Conservation (phyloP, 78 protist species). For the Dictyostelium citrinum region DNA sequence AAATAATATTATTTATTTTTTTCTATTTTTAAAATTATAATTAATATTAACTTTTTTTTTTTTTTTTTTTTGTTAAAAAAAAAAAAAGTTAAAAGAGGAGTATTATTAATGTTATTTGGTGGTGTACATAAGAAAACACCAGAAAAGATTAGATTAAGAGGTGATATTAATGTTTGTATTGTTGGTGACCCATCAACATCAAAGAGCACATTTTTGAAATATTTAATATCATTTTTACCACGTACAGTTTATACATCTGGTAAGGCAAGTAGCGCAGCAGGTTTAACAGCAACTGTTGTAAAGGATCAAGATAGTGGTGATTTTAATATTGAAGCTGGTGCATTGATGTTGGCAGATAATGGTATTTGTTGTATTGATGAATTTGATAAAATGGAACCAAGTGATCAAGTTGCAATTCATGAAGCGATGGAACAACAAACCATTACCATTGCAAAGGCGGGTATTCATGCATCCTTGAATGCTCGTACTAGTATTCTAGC, state of each 20-base stretch:
- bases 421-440: slow-evolving; percentile 99
- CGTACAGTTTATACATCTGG: slow-evolving; percentile 99
- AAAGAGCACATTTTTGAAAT: slow-evolving; percentile 98
- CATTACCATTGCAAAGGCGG: slow-evolving; percentile 99
- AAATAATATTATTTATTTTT: too few relatives aligned
- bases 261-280: slow-evolving; percentile 96
- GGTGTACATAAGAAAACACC: slow-evolving; percentile 97
- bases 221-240: slow-evolving; percentile 94
- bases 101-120: slow-evolving; percentile 97
- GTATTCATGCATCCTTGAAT: slow-evolving; percentile 98
- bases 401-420: slow-evolving; percentile 98
- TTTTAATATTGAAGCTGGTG: slow-evolving; percentile 99
- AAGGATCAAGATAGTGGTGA: slow-evolving; percentile 98
- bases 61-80: too few relatives aligned
- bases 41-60: not conserved
- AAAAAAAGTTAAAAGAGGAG: slow-evolving; percentile 96
- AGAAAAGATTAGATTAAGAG: slow-evolving; percentile 93
- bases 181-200: slow-evolving; percentile 99
- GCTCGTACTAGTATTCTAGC: slow-evolving; percentile 98
- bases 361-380: slow-evolving; percentile 99
- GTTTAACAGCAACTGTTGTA: slow-evolving; percentile 98
- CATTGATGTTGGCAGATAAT: slow-evolving; percentile 99
- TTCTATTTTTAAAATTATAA: too few relatives aligned
- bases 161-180: slow-evolving; percentile 99
- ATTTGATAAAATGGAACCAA: slow-evolving; percentile 98